A percentile compares a stretch with the other conserved stretches of the same genome.
These are phyloP conservation scores for Ceratobasidium sp. DNA, from an alignment of 1,284 basidiomycete species.

Conservation along the genomic window DNA sequence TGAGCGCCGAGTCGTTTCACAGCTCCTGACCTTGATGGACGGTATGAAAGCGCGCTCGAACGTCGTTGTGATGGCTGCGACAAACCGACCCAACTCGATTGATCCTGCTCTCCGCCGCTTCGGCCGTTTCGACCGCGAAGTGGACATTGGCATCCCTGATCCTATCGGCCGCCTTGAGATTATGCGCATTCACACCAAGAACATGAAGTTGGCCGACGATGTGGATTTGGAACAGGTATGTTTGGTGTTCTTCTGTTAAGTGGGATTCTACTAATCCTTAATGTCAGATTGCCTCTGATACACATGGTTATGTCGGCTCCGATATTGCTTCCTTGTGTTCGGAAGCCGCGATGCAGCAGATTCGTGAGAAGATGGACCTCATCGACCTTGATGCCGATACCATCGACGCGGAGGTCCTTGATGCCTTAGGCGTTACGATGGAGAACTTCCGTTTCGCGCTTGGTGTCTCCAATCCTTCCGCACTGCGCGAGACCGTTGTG, in stretches of 20 bases:
- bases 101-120: slow-evolving; percentile 98
- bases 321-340: slow-evolving; percentile 97
- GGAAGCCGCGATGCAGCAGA: slow-evolving; percentile 98
- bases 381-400: slow-evolving; percentile 95
- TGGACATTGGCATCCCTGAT: slow-evolving; percentile 99
- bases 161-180: slow-evolving; percentile 98
- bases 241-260: background rate
- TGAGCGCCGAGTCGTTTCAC: slow-evolving; percentile 98
- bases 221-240: slow-evolving; percentile 94
- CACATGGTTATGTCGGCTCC: slow-evolving; percentile 98
- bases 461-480: slow-evolving; percentile 95
- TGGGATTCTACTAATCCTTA: slow-evolving; percentile 10
- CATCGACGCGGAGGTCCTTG: slow-evolving; percentile 96
- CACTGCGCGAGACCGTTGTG: slow-evolving; percentile 95
- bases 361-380: slow-evolving; percentile 97
- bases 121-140: slow-evolving; percentile 98
- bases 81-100: slow-evolving; percentile 98
- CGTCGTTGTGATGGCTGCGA: slow-evolving; percentile 99
- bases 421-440: slow-evolving; percentile 96
- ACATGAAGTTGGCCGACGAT: slow-evolving; percentile 99
- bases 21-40: slow-evolving; percentile 98
- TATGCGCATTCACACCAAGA: slow-evolving; percentile 99
- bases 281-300: slow-evolving; percentile 91
- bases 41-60: slow-evolving; percentile 98
- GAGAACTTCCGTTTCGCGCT: slow-evolving; percentile 98